A percentile compares a stretch with the other conserved stretches of the same genome.
Conservation (phyloP, 148 eudicot genomes). For the Rhododendron mucronatum region DNA sequence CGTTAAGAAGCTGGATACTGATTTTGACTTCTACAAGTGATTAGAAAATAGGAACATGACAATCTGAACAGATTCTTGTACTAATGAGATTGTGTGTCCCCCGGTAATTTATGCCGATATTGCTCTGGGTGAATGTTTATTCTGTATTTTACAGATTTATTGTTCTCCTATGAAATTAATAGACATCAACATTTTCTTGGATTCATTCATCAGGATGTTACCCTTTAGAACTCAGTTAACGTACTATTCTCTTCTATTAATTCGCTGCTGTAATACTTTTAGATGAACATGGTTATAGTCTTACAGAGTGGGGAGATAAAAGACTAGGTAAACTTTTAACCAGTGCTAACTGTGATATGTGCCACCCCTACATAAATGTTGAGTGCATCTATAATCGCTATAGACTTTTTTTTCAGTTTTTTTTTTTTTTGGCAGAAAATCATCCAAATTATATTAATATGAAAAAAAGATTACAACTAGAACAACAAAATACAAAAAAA, state of each 20-base stretch:
- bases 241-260: neutral
- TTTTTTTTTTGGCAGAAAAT: too few species aligned
- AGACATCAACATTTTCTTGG: neutral
- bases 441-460: too few species aligned
- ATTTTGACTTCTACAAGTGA: constrained; percentile 86
- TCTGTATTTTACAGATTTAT: neutral
- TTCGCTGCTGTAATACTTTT: neutral
- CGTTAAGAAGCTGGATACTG: constrained; percentile 88
- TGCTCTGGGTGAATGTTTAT: neutral
- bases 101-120: neutral
- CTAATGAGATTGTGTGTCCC: constrained; percentile 1
- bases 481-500: too few species aligned
- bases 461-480: too few species aligned
- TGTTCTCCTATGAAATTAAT: neutral
- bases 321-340: too few species aligned
- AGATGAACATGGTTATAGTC: neutral
- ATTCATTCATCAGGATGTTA: neutral
- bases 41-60: neutral
- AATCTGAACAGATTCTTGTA: neutral
- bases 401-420: too few species aligned
- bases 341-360: too few species aligned
- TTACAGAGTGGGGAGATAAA: too few species aligned
- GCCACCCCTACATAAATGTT: too few species aligned
- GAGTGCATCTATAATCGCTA: too few species aligned
- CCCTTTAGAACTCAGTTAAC: neutral